Percentiles rank a stretch among this genome's conserved stretches.
These are phyloP conservation scores for Lagerstroemia speciosa DNA, from an alignment of 345 rosid species.

Conservation along the genomic window DNA sequence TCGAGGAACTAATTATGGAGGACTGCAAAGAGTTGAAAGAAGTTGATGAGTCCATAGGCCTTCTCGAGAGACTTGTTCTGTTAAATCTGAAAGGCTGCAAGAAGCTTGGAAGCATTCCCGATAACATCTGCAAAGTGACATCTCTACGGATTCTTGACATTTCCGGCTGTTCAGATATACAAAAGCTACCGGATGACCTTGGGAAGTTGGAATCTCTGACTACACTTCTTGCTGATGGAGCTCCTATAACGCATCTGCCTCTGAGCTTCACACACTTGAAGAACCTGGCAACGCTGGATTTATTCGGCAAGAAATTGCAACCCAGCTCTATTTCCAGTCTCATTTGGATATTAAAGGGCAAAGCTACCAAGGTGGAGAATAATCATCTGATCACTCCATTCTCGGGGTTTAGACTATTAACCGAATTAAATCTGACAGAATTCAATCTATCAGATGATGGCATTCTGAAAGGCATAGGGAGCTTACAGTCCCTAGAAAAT, in stretches of 20 bases:
- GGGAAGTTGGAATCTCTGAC: constrained; percentile 14
- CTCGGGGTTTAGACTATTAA: no score
- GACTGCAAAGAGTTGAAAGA: constrained; percentile 15
- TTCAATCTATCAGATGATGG: neutral
- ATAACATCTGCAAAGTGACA: constrained; percentile 4
- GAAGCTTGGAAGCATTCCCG: constrained; percentile 21
- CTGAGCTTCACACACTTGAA: neutral
- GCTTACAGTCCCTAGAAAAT: neutral
- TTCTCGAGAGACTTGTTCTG: constrained; percentile 6
- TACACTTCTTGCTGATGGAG: constrained; percentile 14
- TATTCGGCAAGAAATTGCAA: neutral
- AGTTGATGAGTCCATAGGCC: constrained; percentile 17
- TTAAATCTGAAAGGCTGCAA: constrained; percentile 19
- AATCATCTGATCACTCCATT: no score
- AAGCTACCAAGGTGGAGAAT: neutral
- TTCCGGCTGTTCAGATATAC: constrained; percentile 20
- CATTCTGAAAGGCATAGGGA: neutral
- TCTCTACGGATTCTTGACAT: constrained; percentile 18
- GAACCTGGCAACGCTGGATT: neutral
- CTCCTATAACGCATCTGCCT: constrained; percentile 3
- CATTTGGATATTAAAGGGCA: neutral
- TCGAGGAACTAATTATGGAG: constrained; percentile 11
- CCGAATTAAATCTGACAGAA: no score
- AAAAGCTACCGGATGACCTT: constrained; percentile 8
- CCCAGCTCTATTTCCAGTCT: neutral